Evolutionary conservation across 768 basidiomycete species (phyloP), one percentile per base, ranked within the genome.

Genomic region (Rhizopogon rudus): DNA sequence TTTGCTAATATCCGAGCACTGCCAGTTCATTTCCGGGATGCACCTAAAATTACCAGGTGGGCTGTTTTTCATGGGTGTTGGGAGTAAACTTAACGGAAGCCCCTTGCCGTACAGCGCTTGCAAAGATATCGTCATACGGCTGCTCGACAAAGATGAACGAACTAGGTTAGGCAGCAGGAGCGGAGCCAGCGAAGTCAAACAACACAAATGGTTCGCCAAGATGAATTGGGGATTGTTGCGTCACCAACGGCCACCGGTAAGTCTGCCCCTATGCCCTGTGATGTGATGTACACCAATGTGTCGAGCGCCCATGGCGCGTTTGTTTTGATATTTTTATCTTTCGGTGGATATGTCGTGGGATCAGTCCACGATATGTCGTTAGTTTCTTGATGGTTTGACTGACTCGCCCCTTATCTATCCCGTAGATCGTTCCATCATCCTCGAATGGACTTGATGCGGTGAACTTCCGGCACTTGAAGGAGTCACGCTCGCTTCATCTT

Each of bases 111-210:
- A 51, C 73, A 95, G 94, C 61, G 82, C 88, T 20, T 86, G 90
- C 69, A 97, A 94, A 71, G 92, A 95, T 60, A 83, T 91, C 68
- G 80, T 99, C 60, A 79, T 77, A 35, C 91, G 93, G 60, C 69
- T 98, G 52, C 75, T 99, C 64, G 90, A 91, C 79, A 99, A 99
- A 76, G 86, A 89, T 62, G 97, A 99, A 71, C 77, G 81, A 66
- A 86, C 82, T 54, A 81, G 97, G 58, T 71, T 98, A 39, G 97
- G 97, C 44, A 93, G 92, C 71, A 86, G 82, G 72, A 93, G 86
- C 62, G 97, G 97, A 28, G 97, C 97, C 54, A 96, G 93, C 67
- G 97, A 99, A 73, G 94, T 99, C 64, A 99, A 98, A 76, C 87
- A 91, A 55, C 97, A 98, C 81, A 94, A 92, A 69, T 99, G 97